These are phyloP conservation scores for Daedalea quercina DNA, from an alignment of 768 basidiomycete species.

Conservation along the genomic window DNA sequence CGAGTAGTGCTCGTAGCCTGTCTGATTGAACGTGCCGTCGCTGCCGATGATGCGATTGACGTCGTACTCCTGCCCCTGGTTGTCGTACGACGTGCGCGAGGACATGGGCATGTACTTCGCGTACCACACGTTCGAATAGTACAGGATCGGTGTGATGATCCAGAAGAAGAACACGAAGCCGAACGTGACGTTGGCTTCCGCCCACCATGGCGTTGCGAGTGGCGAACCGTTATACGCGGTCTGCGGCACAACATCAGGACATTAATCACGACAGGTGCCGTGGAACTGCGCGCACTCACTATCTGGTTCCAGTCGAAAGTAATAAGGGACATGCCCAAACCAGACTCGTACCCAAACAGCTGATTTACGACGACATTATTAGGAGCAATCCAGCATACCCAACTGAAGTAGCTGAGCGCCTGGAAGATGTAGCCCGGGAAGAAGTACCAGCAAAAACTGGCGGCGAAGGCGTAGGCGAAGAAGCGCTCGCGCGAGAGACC, in stretches of 20 bases:
- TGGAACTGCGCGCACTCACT: not conserved
- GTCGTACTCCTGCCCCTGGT: constrained; percentile 36
- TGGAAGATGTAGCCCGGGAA: constrained; percentile 72
- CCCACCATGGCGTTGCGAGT: constrained; percentile 80
- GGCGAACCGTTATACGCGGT: constrained; percentile 66
- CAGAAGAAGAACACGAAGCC: constrained; percentile 68
- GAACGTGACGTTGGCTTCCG: constrained; percentile 58
- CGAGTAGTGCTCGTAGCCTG: constrained; percentile 35
- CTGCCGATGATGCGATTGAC: constrained; percentile 32
- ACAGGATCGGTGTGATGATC: constrained; percentile 56
- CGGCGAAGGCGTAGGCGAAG: constrained; percentile 38
- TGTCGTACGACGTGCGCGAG: constrained; percentile 33
- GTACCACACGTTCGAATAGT: constrained; percentile 67
- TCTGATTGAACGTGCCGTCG: constrained; percentile 28
- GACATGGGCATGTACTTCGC: constrained; percentile 57
- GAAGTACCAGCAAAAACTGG: constrained; percentile 41
- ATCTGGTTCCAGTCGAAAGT: constrained; percentile 73
- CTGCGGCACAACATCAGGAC: constrained; percentile 27
- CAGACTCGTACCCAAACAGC: constrained; percentile 55
- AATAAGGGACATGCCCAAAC: constrained; percentile 54
- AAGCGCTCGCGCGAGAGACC: constrained; percentile 48
- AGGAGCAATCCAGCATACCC: constrained; percentile 66
- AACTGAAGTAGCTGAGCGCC: constrained; percentile 31
- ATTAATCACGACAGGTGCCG: not conserved
- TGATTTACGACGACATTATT: constrained; percentile 65